Percentiles rank a stretch among this genome's conserved stretches.
Conservation (phyloP, 164 flowering plant species). For the Tetrastigma voinierianum region DNA sequence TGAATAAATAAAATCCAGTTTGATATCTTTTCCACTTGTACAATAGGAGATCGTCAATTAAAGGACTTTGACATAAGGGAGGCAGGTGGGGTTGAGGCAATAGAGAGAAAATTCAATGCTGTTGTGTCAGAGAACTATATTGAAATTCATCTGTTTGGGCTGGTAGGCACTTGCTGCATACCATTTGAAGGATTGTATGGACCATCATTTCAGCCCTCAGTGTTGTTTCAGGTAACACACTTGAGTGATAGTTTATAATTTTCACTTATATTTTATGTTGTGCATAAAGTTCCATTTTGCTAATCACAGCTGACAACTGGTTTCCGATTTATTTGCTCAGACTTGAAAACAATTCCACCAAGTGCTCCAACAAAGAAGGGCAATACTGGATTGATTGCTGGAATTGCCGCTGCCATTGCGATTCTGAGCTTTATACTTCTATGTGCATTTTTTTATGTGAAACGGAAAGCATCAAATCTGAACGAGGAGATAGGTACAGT, state of each 20-base stretch:
- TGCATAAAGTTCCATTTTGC: no score
- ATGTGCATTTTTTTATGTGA: no score
- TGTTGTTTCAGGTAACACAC: constrained; percentile 9
- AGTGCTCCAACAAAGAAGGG: no score
- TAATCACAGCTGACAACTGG: not conserved
- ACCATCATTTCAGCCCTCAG: constrained; percentile 6
- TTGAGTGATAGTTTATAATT: no score
- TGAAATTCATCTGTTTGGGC: constrained; percentile 2
- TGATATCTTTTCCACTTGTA: not conserved
- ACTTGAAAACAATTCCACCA: no score
- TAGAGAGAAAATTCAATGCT: not conserved
- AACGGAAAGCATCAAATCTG: no score
- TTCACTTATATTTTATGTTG: no score
- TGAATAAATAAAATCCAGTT: no score
- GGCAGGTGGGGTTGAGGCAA: not conserved
- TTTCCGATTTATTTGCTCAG: not conserved
- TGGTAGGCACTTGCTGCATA: not conserved
- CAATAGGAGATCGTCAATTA: not conserved
- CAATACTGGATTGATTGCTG: no score
- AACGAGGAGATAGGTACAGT: no score
- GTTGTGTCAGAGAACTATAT: constrained; percentile 6
- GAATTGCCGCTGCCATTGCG: no score
- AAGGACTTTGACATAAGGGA: not conserved
- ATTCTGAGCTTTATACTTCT: no score
- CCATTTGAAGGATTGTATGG: constrained; percentile 4